phyloP scores from a whole-genome alignment of 2,329 filamentous ascomycete genomes.

The Cladosporium sp. region DNA sequence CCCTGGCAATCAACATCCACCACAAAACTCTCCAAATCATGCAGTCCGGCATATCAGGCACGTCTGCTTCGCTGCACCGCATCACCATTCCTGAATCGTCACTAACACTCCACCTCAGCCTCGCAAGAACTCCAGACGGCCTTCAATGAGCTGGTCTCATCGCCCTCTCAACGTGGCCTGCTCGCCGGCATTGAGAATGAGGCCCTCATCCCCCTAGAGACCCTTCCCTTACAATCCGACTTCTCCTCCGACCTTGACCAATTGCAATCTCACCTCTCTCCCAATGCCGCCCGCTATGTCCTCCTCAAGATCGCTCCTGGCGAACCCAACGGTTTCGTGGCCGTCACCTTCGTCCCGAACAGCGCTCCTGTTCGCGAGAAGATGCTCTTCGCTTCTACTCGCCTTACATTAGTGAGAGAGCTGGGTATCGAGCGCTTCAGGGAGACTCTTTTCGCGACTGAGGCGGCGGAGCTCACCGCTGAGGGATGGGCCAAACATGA shows the following conservation, averaged over 20 bases:
- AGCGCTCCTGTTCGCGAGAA: slow-evolving; percentile 75
- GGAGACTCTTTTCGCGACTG: slow-evolving; percentile 69
- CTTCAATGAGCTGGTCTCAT: slow-evolving; percentile 65
- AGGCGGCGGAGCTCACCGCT: slow-evolving; percentile 61
- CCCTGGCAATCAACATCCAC: background rate
- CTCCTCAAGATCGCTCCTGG: slow-evolving; percentile 64
- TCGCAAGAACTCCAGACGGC: slow-evolving; percentile 71
- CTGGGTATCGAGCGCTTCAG: slow-evolving; percentile 74
- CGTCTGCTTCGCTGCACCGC: slow-evolving; percentile 1
- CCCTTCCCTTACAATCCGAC: slow-evolving; percentile 47
- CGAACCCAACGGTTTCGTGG: slow-evolving; percentile 49
- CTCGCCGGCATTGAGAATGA: slow-evolving; percentile 67
- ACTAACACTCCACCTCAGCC: slow-evolving; percentile 44
- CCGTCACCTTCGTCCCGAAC: slow-evolving; percentile 75
- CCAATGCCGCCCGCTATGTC: slow-evolving; percentile 66
- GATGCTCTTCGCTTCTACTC: slow-evolving; percentile 77
- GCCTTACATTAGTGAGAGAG: slow-evolving; percentile 69
- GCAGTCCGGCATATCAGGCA: slow-evolving; percentile 77
- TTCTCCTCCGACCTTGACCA: slow-evolving; percentile 62
- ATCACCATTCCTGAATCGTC: background rate
- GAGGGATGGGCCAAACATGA: slow-evolving; percentile 70
- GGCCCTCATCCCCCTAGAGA: slow-evolving; percentile 57
- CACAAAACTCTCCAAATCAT: slow-evolving; percentile 43
- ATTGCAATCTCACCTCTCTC: slow-evolving; percentile 59
- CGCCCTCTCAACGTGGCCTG: slow-evolving; percentile 61